Base-by-base conservation (phyloP, 495 filamentous ascomycete genomes). In the Daldinia caldariorum region DNA sequence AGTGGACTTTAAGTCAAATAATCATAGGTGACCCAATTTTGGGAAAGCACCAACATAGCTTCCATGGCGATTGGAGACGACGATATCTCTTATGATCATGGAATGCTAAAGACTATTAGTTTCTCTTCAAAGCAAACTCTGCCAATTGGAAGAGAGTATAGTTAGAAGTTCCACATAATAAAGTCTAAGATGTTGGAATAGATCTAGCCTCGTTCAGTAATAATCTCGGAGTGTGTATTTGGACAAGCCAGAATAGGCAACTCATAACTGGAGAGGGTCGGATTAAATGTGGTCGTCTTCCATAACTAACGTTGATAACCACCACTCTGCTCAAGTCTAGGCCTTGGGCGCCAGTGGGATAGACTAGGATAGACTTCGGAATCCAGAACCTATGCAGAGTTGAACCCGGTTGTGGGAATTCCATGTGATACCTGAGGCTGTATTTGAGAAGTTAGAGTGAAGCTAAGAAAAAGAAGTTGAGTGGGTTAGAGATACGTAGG, bases 241-340 rank as follows among this genome's bases (percentile, higher is more conserved):
- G 63, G 55, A 62, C 29, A 67, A n/a, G 38, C 73, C 70, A 58
- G 54, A 75, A 68, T 72, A 75, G 73, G 73, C 56, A 75, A 70
- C 37, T 29, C 61, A 70, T 57, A 35, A 38, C 61, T 56, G 69
- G 68, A 66, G 61, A 63, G 66, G 66, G 39, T 62, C 61, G 66
- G 65, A 71, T 32, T 49, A 39, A 39, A 39, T 4, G 37, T 39
- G 12, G 10, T 39, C 37, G 37, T 39, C 37, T 45, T 45, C 41
- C 41, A 45, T n/a, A 1, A 45, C 41, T 18, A 45, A 45, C 31
- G 13, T 20, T 26, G 18, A 3, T 59, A 38, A 18, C 38, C 38
- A 22, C 43, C 34, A 31, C 26, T 26, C 26, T 41, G 57, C 13
- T 51, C n/a, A 31, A 49, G 38, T 37, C 37, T 56, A 47, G 49